Conservation (phyloP, 257 asterid genomes). For the Solanum pinnatisectum region DNA sequence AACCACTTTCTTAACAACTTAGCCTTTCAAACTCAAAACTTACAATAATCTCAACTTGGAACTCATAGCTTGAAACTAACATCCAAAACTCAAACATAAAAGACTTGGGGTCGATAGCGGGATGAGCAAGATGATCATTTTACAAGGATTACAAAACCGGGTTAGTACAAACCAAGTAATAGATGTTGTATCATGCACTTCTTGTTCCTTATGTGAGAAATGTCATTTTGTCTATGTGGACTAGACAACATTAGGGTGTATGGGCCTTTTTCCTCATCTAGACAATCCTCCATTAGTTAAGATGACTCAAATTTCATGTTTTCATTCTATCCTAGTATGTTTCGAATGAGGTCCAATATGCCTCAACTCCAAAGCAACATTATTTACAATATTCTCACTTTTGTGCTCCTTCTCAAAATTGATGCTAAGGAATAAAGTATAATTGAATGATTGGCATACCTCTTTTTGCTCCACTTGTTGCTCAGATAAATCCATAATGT, state of each 20-base stretch:
- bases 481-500: background rate
- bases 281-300: background rate
- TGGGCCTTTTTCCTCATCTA: background rate
- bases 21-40: no score
- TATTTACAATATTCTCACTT: no score
- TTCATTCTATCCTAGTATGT: no score
- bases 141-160: no score
- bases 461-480: background rate
- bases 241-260: background rate
- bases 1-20: no score
- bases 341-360: background rate
- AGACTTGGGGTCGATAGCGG: no score
- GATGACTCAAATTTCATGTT: background rate
- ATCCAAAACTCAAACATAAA: no score
- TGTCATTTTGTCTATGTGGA: background rate
- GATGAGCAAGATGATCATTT: no score
- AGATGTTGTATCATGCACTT: no score
- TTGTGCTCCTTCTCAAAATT: background rate
- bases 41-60: no score
- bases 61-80: no score
- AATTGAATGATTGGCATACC: background rate
- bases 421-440: background rate
- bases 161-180: no score
- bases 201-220: background rate
- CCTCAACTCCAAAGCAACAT: background rate